Evolutionary conservation across 441 rosid species (phyloP), one percentile per base, ranked within the genome.

Genomic region (Brassica balearica): DNA sequence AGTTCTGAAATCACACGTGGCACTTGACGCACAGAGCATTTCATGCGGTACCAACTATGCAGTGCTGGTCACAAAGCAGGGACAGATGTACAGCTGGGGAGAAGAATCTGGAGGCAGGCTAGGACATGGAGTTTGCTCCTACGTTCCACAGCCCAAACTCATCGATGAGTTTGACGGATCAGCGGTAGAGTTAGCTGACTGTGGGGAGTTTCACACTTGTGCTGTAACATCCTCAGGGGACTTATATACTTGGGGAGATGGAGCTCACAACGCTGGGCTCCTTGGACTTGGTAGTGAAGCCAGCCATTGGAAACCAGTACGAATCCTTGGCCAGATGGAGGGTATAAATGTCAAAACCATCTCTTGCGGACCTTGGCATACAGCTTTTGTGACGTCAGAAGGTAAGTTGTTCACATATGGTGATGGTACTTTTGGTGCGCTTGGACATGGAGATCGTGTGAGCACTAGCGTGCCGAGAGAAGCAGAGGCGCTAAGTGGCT

Each of bases 301-400:
- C 73, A 84, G 92, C 74, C 86, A 82, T 46, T 90, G 91, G 88
- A 86, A 81, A 71, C 95, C 92, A 9, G 86, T 80, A 82, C 84
- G 84, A 62, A 82, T 88, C 19, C 84, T 84, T 22, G 91, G 95
- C 74, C 87, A 85, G 69, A 79, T 86, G 86, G 90, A 87, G 58
- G 91, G 92, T 20, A 64, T 90, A 76, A 78, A 81, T 19, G 91
- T 88, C 2, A 88, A 88, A 75, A 73, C 76, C 41, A 72, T 90
- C 76, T 90, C 92, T 69, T 90, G 95, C 38, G 95, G 95, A 71
- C 86, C 90, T 77, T 90, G 95, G 95, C 92, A 90, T 77, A 87
- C 92, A 48, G 91, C 89, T 66, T 85, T 85, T 65, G 88, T 88
- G 66, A 86, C 95, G 69, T 83, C 89, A 59, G 83, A 83, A 60